Percentiles rank a stretch among this genome's conserved stretches.
Evolutionary conservation across 306 rosid genomes (phyloP).

Genomic region (Ochetophila trinervis): DNA sequence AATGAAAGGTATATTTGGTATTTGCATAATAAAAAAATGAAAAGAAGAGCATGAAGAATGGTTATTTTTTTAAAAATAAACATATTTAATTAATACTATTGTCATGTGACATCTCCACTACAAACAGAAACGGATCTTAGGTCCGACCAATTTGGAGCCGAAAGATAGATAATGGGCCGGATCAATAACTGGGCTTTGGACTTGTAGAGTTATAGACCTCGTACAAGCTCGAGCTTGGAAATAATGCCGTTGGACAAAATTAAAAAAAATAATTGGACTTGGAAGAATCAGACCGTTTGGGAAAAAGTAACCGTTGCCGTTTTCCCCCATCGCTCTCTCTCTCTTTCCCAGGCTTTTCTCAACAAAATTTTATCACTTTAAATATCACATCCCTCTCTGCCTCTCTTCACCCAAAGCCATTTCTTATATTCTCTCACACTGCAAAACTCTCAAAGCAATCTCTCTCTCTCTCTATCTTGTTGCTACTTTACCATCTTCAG

Average conservation of each 20-base stretch:
- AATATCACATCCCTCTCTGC: background rate
- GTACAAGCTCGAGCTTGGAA: background rate
- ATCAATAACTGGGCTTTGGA: background rate
- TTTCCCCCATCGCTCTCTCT: background rate
- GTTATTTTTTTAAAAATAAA: no score
- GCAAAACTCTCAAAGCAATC: background rate
- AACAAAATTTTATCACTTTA: background rate
- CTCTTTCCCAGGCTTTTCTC: background rate
- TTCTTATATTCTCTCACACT: background rate
- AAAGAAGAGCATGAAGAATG: no score
- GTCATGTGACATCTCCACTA: no score
- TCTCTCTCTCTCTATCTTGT: background rate
- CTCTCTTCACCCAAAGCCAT: background rate
- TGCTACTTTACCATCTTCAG: background rate
- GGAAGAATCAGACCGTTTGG: constrained; percentile 19
- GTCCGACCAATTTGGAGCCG: no score
- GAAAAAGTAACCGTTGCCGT: constrained; percentile 3
- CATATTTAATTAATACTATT: no score
- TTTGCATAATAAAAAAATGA: no score
- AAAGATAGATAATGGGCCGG: background rate
- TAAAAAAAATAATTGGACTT: background rate
- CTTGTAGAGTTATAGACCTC: no score
- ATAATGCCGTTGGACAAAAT: constrained; percentile 5
- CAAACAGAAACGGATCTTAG: no score
- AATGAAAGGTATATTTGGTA: no score